Percentiles rank a stretch among this genome's conserved stretches.
These are phyloP conservation scores for Sphagnum magellanicum DNA, from an alignment of 228 moss, liverwort and hornwort genomes.

Conservation along the genomic window DNA sequence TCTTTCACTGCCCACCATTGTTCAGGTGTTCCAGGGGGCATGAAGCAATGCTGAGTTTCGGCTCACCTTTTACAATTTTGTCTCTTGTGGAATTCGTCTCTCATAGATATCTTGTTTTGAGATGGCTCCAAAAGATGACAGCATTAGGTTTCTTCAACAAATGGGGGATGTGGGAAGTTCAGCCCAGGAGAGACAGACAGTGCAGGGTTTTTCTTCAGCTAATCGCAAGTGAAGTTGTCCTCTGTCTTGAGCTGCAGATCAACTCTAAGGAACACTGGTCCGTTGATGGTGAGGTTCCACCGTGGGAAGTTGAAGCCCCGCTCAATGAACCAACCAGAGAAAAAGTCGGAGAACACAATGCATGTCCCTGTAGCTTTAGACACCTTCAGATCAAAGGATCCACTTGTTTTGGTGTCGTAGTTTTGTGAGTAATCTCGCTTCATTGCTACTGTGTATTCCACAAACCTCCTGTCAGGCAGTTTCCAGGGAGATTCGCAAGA, in stretches of 20 bases:
- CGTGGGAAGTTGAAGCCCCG: slow-evolving; percentile 60
- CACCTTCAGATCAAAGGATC: slow-evolving; percentile 33
- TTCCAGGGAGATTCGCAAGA: slow-evolving; percentile 18
- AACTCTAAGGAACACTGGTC: slow-evolving; percentile 72
- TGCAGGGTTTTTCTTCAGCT: too few species aligned
- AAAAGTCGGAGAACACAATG: slow-evolving; percentile 64
- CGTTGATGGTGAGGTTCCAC: slow-evolving; percentile 82
- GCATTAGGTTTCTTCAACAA: too few species aligned
- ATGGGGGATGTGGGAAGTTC: too few species aligned
- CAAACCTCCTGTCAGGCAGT: slow-evolving; percentile 21
- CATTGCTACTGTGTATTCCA: slow-evolving; percentile 78
- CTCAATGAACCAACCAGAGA: slow-evolving; percentile 80
- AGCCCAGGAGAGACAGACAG: too few species aligned
- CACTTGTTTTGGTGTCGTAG: slow-evolving; percentile 64
- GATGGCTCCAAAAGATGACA: too few species aligned
- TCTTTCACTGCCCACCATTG: too few species aligned
- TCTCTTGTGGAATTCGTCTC: too few species aligned
- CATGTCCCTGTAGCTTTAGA: slow-evolving; percentile 45
- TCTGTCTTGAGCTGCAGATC: slow-evolving; percentile 51
- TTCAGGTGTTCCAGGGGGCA: too few species aligned
- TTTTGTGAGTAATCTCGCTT: slow-evolving; percentile 74
- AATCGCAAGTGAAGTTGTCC: neutral
- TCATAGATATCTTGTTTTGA: too few species aligned
- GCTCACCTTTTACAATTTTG: too few species aligned
- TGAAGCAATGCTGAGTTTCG: too few species aligned